phyloP scores from a whole-genome alignment of 2,329 filamentous ascomycete species.

The Coleophoma cylindrospora region DNA sequence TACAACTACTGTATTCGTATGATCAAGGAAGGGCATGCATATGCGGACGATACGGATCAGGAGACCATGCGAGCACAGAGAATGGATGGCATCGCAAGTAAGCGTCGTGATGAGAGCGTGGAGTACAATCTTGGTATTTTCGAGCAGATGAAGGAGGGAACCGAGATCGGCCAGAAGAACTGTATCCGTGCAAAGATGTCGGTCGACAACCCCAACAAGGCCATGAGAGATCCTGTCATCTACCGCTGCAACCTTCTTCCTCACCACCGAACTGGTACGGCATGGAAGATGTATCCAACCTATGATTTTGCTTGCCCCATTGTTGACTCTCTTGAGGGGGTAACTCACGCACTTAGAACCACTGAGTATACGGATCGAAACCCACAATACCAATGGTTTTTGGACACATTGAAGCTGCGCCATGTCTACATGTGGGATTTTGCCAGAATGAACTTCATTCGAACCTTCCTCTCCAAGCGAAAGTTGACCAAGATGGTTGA shows the following conservation, averaged over 20 bases:
- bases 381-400: constrained; percentile 82
- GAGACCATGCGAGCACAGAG: constrained; percentile 84
- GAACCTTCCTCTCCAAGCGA: constrained; percentile 78
- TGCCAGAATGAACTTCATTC: constrained; percentile 77
- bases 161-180: constrained; percentile 73
- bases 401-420: constrained; percentile 67
- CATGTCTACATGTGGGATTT: constrained; percentile 84
- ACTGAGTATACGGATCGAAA: constrained; percentile 88
- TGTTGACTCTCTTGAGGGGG: constrained; percentile 74
- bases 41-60: constrained; percentile 90
- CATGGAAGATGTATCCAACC: constrained; percentile 83
- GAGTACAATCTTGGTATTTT: constrained; percentile 86
- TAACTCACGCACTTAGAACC: constrained; percentile 77
- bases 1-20: constrained; percentile 81
- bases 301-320: constrained; percentile 85
- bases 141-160: constrained; percentile 88
- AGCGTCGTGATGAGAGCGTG: constrained; percentile 69
- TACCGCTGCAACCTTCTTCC: constrained; percentile 92
- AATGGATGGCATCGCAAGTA: constrained; percentile 77
- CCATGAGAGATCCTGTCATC: constrained; percentile 93
- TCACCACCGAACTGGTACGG: constrained; percentile 75
- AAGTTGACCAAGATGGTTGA: constrained; percentile 83
- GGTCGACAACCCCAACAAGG: constrained; percentile 88
- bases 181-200: constrained; percentile 95
- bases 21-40: constrained; percentile 83